These are phyloP conservation scores for Linnemannia schmuckeri DNA, from an alignment of 192 early-diverging fungal genomes.

Conservation along the genomic window DNA sequence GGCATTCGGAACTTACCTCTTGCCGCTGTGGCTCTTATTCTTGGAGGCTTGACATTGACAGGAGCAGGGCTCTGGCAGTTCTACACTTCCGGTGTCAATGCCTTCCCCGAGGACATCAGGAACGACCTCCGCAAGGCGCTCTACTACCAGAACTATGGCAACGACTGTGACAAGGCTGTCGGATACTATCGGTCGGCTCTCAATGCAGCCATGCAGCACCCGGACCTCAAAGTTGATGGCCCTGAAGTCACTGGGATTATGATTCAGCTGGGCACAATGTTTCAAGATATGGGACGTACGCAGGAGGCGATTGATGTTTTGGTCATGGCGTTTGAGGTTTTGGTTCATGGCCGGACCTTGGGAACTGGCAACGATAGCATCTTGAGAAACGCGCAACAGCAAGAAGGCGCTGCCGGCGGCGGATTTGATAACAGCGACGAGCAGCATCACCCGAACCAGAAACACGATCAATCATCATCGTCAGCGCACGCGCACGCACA, in stretches of 20 bases:
- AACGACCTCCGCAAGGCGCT: slow-evolving; percentile 65
- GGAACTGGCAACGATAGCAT: slow-evolving; percentile 28
- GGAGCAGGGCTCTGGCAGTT: slow-evolving; percentile 63
- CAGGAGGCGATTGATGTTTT: slow-evolving; percentile 65
- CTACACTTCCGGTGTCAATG: slow-evolving; percentile 64
- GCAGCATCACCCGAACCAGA: neutral
- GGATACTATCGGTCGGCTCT: slow-evolving; percentile 63
- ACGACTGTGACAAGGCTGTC: slow-evolving; percentile 59
- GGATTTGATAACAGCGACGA: neutral
- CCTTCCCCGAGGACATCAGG: slow-evolving; percentile 65
- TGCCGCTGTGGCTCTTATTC: slow-evolving; percentile 53
- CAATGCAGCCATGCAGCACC: slow-evolving; percentile 55
- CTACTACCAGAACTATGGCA: slow-evolving; percentile 66
- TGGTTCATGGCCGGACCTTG: slow-evolving; percentile 49
- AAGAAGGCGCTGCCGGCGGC: neutral
- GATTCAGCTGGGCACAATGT: slow-evolving; percentile 67
- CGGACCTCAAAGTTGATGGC: slow-evolving; percentile 58
- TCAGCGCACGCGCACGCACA: neutral
- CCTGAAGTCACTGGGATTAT: slow-evolving; percentile 70
- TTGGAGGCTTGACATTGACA: slow-evolving; percentile 54
- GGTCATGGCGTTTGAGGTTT: slow-evolving; percentile 56
- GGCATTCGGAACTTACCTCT: slow-evolving; percentile 14
- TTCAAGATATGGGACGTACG: slow-evolving; percentile 57
- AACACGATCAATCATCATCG: neutral
- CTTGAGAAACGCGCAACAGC: neutral